Conservation (phyloP, 1,284 basidiomycete genomes). For the Ceratobasidium sp. region DNA sequence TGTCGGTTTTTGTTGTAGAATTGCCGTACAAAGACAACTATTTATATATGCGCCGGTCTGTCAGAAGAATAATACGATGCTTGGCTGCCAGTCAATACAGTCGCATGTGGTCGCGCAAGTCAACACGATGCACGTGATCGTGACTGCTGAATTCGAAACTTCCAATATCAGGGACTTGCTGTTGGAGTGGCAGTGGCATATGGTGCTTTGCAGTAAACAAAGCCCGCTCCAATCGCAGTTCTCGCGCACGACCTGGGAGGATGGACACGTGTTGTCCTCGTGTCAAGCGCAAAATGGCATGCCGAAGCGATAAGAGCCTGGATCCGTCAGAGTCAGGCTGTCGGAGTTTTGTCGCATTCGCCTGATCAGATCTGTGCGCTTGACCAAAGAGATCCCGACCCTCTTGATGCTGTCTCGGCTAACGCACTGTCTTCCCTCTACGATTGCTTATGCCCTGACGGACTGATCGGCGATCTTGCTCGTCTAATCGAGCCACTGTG, state of each 20-base stretch:
- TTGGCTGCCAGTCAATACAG: slow-evolving; percentile 1
- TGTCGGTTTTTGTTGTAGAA: neutral
- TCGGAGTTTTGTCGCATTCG: neutral
- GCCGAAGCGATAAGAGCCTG: neutral
- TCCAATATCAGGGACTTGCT: neutral
- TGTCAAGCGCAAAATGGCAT: neutral
- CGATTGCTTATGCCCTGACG: neutral
- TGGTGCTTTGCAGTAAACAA: neutral
- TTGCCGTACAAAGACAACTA: neutral
- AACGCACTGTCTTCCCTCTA: too few species aligned
- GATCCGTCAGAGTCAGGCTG: neutral
- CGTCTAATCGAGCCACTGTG: neutral
- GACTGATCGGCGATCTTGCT: neutral
- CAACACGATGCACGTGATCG: slow-evolving; percentile 5
- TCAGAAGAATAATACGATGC: neutral
- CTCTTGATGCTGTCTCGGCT: neutral
- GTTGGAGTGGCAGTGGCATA: slow-evolving; percentile 3
- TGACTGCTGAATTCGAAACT: neutral
- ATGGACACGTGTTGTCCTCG: neutral
- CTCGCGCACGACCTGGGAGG: neutral
- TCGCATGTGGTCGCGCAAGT: slow-evolving; percentile 3
- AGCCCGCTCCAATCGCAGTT: slow-evolving; percentile 28
- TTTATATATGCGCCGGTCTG: slow-evolving; percentile 9
- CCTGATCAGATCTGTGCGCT: neutral
- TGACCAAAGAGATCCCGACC: neutral